Evolutionary conservation across 352 stramenopile genomes (phyloP), one percentile per base, ranked within the genome.

Genomic region (Globisporangium polare): DNA sequence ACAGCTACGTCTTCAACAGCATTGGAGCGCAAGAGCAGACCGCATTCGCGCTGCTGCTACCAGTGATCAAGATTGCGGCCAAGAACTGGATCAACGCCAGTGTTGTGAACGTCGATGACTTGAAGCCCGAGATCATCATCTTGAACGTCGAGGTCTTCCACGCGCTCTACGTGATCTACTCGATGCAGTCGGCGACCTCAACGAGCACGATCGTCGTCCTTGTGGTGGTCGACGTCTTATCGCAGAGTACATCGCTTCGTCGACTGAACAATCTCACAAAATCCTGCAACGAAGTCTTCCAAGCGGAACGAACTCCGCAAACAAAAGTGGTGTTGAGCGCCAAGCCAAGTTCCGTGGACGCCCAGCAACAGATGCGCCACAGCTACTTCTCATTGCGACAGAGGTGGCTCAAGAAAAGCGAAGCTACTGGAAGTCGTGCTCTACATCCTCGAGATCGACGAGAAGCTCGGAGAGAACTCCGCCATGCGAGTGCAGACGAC

Each of bases 141-240:
- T 80, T 86, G 47, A 82, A 80, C 22, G 70, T 81, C 2, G 72
- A 86, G 35, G 61, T 83, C 45, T 86, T 81, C 47, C 72, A 83
- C 52, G 61, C 74, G 39, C 53, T 86, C 5, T 86, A 72, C 22
- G 70, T 83, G 3, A 66, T 74, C 0, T 73, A 71, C 20, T 71
- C 67, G 17, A 77, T 83, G 53, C 69, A 81, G 43, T 71, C 54
- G 1, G 45, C 67, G 9, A 60, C 69, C 17, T 78, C 66, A 0
- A 62, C 63, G 39, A 42, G 33, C 2, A 76, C 74, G 2, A 75
- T 66, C 0, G 43, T 69, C 8, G 57, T 53, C 0, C 60, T 83
- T 7, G 75, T 83, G 53, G 12, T n/a, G 9, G 49, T 77, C 6
- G 74, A 86, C 29, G 37, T 75, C 20, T 31, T 66, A 0, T 70